These are phyloP conservation scores for Arachis hypogaea DNA, from an alignment of 306 rosid species.

Conservation along the genomic window DNA sequence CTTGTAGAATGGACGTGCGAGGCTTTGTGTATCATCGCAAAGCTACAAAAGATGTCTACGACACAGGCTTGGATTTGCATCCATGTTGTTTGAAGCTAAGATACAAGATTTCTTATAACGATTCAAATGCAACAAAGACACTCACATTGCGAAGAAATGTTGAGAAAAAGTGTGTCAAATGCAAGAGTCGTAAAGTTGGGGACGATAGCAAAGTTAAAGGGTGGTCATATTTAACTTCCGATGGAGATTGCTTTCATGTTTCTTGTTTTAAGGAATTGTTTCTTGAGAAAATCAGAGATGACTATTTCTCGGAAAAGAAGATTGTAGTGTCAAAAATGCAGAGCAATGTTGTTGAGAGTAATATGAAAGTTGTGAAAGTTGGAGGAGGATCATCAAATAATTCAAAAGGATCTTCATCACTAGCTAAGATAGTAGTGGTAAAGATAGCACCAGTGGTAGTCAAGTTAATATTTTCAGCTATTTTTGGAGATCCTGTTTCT, in stretches of 20 bases:
- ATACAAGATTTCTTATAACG: background rate
- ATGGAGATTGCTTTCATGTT: slow-evolving; percentile 45
- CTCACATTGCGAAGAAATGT: slow-evolving; percentile 26
- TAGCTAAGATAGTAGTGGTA: no score
- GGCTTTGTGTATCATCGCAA: slow-evolving; percentile 45
- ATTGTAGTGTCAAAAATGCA: no score
- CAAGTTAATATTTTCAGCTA: no score
- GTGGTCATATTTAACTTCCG: slow-evolving; percentile 49
- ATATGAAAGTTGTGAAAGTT: no score
- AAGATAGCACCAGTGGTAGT: no score
- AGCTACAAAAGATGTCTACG: background rate
- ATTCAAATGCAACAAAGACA: background rate
- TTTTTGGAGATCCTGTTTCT: no score
- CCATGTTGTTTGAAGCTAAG: slow-evolving; percentile 49
- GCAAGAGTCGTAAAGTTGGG: slow-evolving; percentile 34
- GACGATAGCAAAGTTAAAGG: slow-evolving; percentile 30
- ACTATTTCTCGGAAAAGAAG: no score
- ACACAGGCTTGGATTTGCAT: slow-evolving; percentile 37
- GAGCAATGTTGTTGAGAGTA: no score
- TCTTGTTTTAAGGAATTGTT: no score
- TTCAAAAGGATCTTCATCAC: no score
- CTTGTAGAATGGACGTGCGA: slow-evolving; percentile 53
- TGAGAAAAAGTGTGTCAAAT: slow-evolving; percentile 36
- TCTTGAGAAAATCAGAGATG: no score
- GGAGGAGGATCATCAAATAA: no score